phyloP scores from a whole-genome alignment of 2,329 filamentous ascomycete genomes.

The Pseudogymnoascus sp. region DNA sequence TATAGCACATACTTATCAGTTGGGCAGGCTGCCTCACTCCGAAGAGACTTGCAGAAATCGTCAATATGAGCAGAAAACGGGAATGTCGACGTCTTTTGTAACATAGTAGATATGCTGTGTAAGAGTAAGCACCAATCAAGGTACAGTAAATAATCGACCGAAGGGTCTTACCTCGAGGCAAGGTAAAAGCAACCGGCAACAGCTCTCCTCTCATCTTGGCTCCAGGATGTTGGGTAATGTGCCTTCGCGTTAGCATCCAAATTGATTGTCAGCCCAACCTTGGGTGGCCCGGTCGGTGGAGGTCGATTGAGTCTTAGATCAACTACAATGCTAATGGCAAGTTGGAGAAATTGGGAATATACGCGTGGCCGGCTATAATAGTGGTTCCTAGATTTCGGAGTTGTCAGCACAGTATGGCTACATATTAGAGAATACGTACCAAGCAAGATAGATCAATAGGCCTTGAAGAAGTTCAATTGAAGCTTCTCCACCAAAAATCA shows the following conservation, averaged over 20 bases:
- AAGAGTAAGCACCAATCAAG: background rate
- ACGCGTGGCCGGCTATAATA: background rate
- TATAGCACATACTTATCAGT: constrained; percentile 30
- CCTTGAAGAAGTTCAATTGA: constrained; percentile 8
- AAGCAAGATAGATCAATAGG: background rate
- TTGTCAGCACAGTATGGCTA: background rate
- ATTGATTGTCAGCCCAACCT: constrained; percentile 7
- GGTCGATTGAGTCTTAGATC: constrained; percentile 24
- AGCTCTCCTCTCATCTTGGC: constrained; percentile 35
- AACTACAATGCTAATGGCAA: constrained; percentile 1
- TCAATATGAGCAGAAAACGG: constrained; percentile 30
- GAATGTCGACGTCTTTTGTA: constrained; percentile 32
- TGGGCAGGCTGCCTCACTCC: constrained; percentile 25
- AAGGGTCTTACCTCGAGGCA: constrained; percentile 22
- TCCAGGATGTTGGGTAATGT: constrained; percentile 18
- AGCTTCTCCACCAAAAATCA: constrained; percentile 8
- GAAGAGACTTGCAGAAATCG: constrained; percentile 29
- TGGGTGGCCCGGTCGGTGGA: background rate
- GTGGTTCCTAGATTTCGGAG: background rate
- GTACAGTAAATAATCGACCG: background rate
- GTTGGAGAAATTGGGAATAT: background rate
- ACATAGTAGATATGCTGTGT: constrained; percentile 28
- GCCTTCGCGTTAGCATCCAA: constrained; percentile 5
- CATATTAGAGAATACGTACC: background rate
- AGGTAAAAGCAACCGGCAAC: constrained; percentile 36